phyloP scores from a whole-genome alignment of 352 stramenopile species.

The Globisporangium spiculum region DNA sequence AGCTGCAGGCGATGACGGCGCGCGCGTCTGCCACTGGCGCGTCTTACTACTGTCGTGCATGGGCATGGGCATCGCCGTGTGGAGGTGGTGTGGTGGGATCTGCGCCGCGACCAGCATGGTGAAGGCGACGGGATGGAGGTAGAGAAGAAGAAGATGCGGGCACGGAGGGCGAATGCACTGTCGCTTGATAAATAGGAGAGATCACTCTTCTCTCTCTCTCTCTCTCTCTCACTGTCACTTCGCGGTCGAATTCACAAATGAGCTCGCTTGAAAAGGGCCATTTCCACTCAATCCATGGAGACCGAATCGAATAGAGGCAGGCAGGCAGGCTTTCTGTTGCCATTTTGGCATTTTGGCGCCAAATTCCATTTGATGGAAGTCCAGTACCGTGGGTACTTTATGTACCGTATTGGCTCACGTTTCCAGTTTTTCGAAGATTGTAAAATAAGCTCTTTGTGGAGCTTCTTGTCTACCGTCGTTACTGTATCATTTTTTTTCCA shows the following conservation, averaged over 20 bases:
- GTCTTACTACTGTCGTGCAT: background rate
- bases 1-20: background rate
- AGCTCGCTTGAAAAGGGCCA: background rate
- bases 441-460: background rate
- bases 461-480: background rate
- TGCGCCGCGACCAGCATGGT: background rate
- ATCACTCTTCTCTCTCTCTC: background rate
- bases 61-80: background rate
- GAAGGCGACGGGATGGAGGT: background rate
- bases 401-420: background rate
- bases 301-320: background rate
- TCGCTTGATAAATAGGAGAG: background rate
- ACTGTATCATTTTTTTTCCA: background rate
- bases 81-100: background rate
- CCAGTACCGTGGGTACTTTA: too few relatives aligned
- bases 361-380: background rate
- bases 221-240: slow-evolving; percentile 3
- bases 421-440: background rate
- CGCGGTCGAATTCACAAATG: slow-evolving; percentile 2
- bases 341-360: background rate
- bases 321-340: background rate
- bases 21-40: background rate
- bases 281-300: background rate
- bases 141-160: background rate
- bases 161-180: background rate